A percentile compares a stretch with the other conserved stretches of the same genome.
Evolutionary conservation across 1,284 basidiomycete species (phyloP).

Genomic region (Vanrija pseudolonga): DNA sequence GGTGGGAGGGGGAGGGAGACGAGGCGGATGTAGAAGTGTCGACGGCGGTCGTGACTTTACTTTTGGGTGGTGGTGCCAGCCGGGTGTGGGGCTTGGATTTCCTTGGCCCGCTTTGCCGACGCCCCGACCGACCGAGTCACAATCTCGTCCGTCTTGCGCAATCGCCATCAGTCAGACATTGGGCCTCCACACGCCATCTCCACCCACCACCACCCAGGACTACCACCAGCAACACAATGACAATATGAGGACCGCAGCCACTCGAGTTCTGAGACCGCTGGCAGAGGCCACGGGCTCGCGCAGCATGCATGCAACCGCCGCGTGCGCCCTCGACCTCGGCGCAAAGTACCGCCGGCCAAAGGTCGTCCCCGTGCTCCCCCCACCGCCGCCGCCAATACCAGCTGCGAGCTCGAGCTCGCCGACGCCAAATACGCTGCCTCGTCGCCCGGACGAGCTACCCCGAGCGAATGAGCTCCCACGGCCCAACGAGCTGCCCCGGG

Average conservation of each 20-base stretch:
- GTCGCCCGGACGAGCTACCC: slow-evolving; percentile 25
- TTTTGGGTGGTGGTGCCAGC: not conserved
- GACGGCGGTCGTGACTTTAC: not conserved
- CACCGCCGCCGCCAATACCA: slow-evolving; percentile 4
- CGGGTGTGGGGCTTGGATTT: not conserved
- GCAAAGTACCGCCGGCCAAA: slow-evolving; percentile 12
- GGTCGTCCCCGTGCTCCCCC: not conserved
- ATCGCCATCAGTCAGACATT: not conserved
- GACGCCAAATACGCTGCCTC: slow-evolving; percentile 15
- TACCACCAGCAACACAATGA: not conserved
- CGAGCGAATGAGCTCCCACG: slow-evolving; percentile 14
- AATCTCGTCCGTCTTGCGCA: too few species aligned
- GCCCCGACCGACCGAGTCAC: too few species aligned
- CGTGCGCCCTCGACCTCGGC: slow-evolving; percentile 3
- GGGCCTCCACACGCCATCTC: not conserved
- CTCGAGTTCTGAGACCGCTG: not conserved
- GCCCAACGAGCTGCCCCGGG: slow-evolving; percentile 5
- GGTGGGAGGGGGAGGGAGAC: not conserved
- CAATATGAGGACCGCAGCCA: too few species aligned
- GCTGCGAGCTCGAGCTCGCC: too few species aligned
- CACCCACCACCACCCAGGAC: not conserved
- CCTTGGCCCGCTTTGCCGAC: not conserved
- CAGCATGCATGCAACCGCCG: not conserved
- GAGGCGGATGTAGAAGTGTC: not conserved
- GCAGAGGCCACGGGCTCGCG: not conserved